Evolutionary conservation across 2,329 filamentous ascomycete genomes (phyloP).

Genomic region (Alternaria gaisen): DNA sequence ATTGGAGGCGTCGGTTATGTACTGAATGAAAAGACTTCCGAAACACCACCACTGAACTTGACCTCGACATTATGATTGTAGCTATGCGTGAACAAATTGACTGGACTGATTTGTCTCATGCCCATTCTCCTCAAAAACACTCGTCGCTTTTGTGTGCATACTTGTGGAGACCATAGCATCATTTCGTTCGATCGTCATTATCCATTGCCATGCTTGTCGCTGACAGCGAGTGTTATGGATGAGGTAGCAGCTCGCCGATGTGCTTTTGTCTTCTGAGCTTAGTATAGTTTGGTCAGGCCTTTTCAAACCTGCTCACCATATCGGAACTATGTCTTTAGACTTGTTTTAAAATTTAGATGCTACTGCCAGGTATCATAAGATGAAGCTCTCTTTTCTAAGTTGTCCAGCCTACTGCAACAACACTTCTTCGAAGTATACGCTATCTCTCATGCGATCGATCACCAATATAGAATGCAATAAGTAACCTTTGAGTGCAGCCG

Average conservation of each 20-base stretch:
- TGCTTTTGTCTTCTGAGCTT: not conserved
- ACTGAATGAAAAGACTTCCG: constrained; percentile 48
- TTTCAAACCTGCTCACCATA: not conserved
- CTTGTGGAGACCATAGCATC: not conserved
- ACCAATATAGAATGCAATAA: not conserved
- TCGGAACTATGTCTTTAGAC: not conserved
- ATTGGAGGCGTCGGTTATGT: constrained; percentile 45
- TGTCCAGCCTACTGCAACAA: not conserved
- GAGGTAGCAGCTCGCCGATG: not conserved
- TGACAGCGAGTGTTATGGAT: not conserved
- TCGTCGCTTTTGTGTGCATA: too few species aligned
- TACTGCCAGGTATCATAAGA: not conserved
- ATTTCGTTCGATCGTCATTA: not conserved
- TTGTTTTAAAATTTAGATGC: not conserved
- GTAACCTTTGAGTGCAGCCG: not conserved
- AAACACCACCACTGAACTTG: constrained; percentile 21
- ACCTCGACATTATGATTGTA: not conserved
- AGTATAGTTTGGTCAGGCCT: not conserved
- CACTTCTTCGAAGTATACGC: not conserved
- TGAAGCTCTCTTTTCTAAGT: not conserved
- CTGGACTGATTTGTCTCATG: not conserved
- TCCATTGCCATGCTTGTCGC: not conserved
- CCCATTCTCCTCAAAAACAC: not conserved
- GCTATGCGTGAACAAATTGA: not conserved
- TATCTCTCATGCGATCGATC: not conserved